Evolutionary conservation across 2,329 filamentous ascomycete species (phyloP), one percentile per base, ranked within the genome.

Genomic region (Nannizziopsis barbatae): DNA sequence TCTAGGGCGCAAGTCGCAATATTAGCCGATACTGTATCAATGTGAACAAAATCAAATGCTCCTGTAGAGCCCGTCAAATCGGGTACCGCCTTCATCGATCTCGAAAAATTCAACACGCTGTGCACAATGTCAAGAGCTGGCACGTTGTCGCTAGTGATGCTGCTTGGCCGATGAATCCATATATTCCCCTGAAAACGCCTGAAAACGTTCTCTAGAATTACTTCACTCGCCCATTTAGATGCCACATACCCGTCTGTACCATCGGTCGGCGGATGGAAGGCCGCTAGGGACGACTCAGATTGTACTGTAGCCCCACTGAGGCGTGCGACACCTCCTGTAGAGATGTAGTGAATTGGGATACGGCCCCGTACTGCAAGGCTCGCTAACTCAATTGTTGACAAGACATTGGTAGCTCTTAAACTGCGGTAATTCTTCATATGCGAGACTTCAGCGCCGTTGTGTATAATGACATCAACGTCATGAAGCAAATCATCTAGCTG

Each of bases 391-490:
- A 52, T 53, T 2, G 58, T 64, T 0, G 61, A 55, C 0, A 39
- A 14, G 1, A 64, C 41, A 47, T 66, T 67, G 1, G 53, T 17
- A 1, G 38, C 4, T 1, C 55, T 55, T 1, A 68, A 53, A 2
- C 47, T 45, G 2, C 49, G 40, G 49, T 66, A 68, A 6, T 44
- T 55, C 18, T 65, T 57, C 42, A 57, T 41, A 42, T 56, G 58
- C 0, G 57, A 60, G 12, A 56, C 52, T n/a, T 67, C 63, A n/a
- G 72, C 71, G 6, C 70, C 75, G 45, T 63, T 67, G 58, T 77
- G 81, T 20, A 84, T 72, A 43, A 82, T 71, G 3, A 72, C 56
- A 53, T 73, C 65, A 1, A 60, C 64, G 2, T 55, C 40, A 2
- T 41, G 20, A n/a, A 58, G 57, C 7, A 1, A 76, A 53, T 1